Evolutionary conservation across 129 eudicot genomes (phyloP), one percentile per base, ranked within the genome.

Genomic region (Centaurea solstitialis): DNA sequence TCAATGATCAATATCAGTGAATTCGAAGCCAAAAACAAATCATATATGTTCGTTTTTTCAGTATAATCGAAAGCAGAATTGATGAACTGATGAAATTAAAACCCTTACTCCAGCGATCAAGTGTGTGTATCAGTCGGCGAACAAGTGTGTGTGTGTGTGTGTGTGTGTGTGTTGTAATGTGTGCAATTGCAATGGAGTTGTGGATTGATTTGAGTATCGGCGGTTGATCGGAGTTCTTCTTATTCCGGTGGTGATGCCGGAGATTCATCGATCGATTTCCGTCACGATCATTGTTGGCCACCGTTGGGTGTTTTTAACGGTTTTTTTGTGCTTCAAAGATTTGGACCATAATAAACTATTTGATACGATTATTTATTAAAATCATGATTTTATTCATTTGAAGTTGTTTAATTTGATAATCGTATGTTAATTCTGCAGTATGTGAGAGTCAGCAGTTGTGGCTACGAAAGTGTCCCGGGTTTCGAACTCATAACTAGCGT

Each of bases 251-350:
- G 47, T 75, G 30, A 30, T 75, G 50, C 24, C 28, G 22, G 79
- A 41, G 47, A 39, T 66, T 41, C 43, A 24, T 66, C 6, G 8
- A 78, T 68, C 50, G 68, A 30, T 15, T 43, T 45, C 45, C 75
- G 23, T 68, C 47, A 79, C 61, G 75, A 66, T 74, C 75, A 43
- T 23, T 74, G 80, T 26, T 65, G 39, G 62, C 62, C 62, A 50
- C 18, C 21, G 62, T 50, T 50, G 62, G 18, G n/a, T 50, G 62
- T 50, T 50, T 26, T 17, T 50, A 50, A 50, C 62, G 62, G 62
- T 21, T 50, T 50, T 50, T 50, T n/a, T n/a, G n/a, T n/a, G n/a
- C n/a, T n/a, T n/a, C n/a, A n/a, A n/a, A n/a, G n/a, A n/a, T n/a
- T n/a, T n/a, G n/a, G n/a, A n/a, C n/a, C n/a, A n/a, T n/a, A n/a